These are phyloP conservation scores for Curvularia hawaiiensis DNA, from an alignment of 2,329 filamentous ascomycete genomes.

Conservation along the genomic window DNA sequence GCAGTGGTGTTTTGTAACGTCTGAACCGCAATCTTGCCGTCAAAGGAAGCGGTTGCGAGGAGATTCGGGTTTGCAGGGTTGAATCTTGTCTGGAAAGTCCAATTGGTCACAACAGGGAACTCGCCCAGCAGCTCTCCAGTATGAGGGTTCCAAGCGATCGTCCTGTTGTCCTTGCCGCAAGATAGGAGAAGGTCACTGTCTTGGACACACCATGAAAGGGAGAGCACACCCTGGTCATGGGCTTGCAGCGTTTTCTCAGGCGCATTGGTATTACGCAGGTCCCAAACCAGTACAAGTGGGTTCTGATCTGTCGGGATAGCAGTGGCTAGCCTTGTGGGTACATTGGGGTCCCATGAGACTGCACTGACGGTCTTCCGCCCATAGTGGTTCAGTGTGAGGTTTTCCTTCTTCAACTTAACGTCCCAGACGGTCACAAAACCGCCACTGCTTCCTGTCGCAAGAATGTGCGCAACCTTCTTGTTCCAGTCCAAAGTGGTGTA, in stretches of 20 bases:
- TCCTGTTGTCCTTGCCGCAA: constrained; percentile 95
- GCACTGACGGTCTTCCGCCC: constrained; percentile 93
- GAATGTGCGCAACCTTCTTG: constrained; percentile 93
- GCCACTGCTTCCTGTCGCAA: constrained; percentile 90
- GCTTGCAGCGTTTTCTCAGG: constrained; percentile 86
- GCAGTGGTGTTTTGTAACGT: constrained; percentile 93
- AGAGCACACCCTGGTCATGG: constrained; percentile 94
- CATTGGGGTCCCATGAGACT: constrained; percentile 96
- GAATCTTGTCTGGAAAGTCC: constrained; percentile 96
- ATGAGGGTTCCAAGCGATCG: constrained; percentile 94
- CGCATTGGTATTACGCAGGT: constrained; percentile 92
- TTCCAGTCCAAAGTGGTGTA: constrained; percentile 99
- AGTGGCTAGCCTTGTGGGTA: constrained; percentile 88
- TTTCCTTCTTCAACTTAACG: constrained; percentile 96
- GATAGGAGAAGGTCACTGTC: constrained; percentile 89
- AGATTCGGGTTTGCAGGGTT: constrained; percentile 91
- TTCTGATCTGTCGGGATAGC: constrained; percentile 88
- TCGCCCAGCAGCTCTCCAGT: constrained; percentile 87
- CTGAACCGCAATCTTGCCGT: constrained; percentile 93
- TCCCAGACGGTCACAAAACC: constrained; percentile 99
- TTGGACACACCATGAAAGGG: constrained; percentile 92
- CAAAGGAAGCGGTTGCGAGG: constrained; percentile 93
- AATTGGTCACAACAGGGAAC: constrained; percentile 97
- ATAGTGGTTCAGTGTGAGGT: constrained; percentile 85
- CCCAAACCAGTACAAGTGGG: constrained; percentile 90